Base-by-base conservation (phyloP, 805 yeast species). In the Clavispora asparagi region DNA sequence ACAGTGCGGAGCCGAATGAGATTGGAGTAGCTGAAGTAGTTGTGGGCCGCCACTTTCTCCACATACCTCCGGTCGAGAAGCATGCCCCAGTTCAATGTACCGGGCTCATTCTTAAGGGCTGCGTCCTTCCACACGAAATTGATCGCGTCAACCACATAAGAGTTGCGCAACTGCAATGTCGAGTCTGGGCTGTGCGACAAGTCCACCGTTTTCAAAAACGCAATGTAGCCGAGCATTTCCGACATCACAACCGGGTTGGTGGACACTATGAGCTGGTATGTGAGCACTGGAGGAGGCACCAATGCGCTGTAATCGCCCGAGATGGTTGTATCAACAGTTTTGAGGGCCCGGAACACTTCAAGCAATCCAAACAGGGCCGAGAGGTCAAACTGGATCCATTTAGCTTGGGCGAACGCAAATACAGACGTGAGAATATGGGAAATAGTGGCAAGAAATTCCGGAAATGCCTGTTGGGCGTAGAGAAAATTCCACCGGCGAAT, bases 121-220 rank as follows among this genome's bases (percentile, higher is more conserved):
- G 67, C 71, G 50, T 79, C 77, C 48, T 84, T 61, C 86, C 86
- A 82, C 0, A 77, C 41, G 12, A 75, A 63, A 47, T 82, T 81
- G 49, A 82, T 69, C 7, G 75, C 56, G 54, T 82, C 86, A 71
- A 78, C 74, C 9, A 81, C 74, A 47, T 73, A 77, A 0, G 79
- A 62, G 46, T 79, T 79, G 41, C 75, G 79, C 5, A 74, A 41
- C 4, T 51, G 33, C 7, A 50, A 51, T 5, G 54, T 53, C 0
- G 37, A 29, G 2, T 52, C 54, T n/a, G 52, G 43, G 19, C 35
- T 11, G 35, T 4, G 6, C 43, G 66, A 62, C 36, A 61, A 58
- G 43, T 64, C 67, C 14, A 52, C 32, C 12, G 46, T 58, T 49
- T 77, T 76, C 48, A 76, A 57, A 47, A 60, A 64, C 6, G 76